Evolutionary conservation across 140 eudicot species (phyloP).

Genomic region (Oenanthe javanica): DNA sequence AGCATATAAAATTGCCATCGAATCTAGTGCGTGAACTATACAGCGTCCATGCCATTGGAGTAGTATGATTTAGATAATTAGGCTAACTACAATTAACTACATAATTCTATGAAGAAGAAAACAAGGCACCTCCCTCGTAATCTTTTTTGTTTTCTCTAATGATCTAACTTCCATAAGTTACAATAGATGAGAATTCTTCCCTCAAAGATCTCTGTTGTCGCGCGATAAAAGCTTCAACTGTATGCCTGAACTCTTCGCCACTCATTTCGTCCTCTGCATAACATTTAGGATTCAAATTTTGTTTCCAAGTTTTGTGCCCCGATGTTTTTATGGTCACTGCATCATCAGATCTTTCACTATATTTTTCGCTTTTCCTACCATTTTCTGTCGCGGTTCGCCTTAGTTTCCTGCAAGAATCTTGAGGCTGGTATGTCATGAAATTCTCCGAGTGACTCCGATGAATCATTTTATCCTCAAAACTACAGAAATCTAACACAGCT

Average conservation of each 20-base stretch:
- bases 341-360: constrained; percentile 3
- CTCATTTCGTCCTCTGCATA: constrained; percentile 33
- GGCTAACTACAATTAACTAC: not conserved
- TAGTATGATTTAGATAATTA: not conserved
- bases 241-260: constrained; percentile 43
- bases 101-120: not conserved
- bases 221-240: constrained; percentile 49
- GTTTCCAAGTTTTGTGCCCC: not conserved
- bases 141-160: not conserved
- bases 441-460: constrained; percentile 32
- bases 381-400: constrained; percentile 26
- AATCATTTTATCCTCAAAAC: constrained; percentile 16
- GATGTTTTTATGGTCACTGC: not conserved
- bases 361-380: not conserved
- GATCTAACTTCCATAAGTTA: constrained; percentile 19
- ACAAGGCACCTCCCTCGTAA: not conserved
- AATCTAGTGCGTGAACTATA: not conserved
- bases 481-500: not conserved
- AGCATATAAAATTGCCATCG: not conserved
- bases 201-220: constrained; percentile 42
- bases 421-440: constrained; percentile 4
- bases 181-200: constrained; percentile 43
- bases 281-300: not conserved
- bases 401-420: constrained; percentile 17
- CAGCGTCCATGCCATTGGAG: not conserved